Base-by-base conservation (phyloP, 2,329 filamentous ascomycete species). In the Colletotrichum aenigma region DNA sequence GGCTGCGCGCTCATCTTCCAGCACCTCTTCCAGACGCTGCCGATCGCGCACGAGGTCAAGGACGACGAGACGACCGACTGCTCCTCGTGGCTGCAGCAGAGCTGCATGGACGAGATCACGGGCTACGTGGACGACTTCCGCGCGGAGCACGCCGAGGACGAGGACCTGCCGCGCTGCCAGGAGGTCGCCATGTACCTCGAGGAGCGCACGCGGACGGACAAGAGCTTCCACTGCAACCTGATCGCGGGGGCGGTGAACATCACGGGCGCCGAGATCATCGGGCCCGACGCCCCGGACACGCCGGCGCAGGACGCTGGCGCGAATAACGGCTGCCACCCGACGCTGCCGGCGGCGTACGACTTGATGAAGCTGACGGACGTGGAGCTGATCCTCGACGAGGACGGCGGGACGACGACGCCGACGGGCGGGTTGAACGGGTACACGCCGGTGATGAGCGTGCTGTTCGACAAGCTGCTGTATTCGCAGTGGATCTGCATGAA, bases 401-500 rank as follows among this genome's bases (percentile, higher is more conserved):
- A 65, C 6, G 74, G 74, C 1, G 36, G 70, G 10, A 65, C 58
- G 13, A 76, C 58, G 3, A 52, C 26, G 28, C 74, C 74, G 4
- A 74, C 74, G 7, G 74, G 74, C 24, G 74, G 74, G 6, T 7
- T 76, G 26, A 76, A 76, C 58, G 74, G 74, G 26, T 76, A 76
- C 34, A 76, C 74, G 16, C 74, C 74, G 9, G 74, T 76, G 21
- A 76, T 76, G 74, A 76, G 74, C 65, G 74, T 76, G 13, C 55
- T 76, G 18, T 76, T 76, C 24, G 74, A 76, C 6, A 65, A 73
- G 36, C 58, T 76, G 26, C 64, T 76, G 18, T 76, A 76, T 26
- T 76, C 74, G 43, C 74, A 76, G 58, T 76, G 74, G 74, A 76
- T 76, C 56, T 76, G 74, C 70, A 76, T 73, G 74, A 76, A 76